Percentiles rank a stretch among this genome's conserved stretches.
Conservation (phyloP, 257 asterid species). For the Lycium barbarum region DNA sequence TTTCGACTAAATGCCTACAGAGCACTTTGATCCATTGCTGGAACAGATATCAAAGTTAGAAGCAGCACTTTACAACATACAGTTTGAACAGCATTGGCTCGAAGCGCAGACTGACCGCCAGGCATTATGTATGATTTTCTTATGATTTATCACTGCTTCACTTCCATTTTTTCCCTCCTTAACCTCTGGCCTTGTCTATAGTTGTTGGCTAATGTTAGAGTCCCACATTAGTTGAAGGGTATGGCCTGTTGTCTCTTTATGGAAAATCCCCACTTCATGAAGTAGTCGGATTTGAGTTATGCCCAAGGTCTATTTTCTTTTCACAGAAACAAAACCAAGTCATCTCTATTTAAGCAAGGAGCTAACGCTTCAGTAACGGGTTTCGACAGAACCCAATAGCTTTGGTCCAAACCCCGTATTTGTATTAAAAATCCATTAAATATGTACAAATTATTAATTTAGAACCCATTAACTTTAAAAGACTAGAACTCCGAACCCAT, state of each 20-base stretch:
- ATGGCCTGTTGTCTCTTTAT: neutral
- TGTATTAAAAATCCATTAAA: too few relatives aligned
- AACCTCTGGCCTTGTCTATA: neutral
- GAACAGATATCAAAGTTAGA: slow-evolving; percentile 90
- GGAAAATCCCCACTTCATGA: neutral
- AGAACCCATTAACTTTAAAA: too few relatives aligned
- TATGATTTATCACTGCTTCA: neutral
- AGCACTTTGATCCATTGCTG: slow-evolving; percentile 88
- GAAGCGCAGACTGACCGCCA: slow-evolving; percentile 97
- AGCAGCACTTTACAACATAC: slow-evolving; percentile 88
- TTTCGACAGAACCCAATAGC: too few relatives aligned
- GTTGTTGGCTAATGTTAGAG: neutral
- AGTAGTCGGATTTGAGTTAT: neutral
- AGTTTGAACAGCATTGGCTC: slow-evolving; percentile 96
- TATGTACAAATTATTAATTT: too few relatives aligned
- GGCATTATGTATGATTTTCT: slow-evolving; percentile 44
- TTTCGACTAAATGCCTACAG: slow-evolving; percentile 49
- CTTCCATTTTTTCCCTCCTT: neutral
- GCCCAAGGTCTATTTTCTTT: neutral
- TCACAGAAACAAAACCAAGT: neutral
- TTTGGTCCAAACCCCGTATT: too few relatives aligned
- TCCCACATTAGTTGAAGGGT: neutral
- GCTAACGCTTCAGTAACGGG: too few relatives aligned
- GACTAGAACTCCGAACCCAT: too few relatives aligned
- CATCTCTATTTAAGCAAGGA: neutral